Evolutionary conservation across 192 early-diverging fungal species (phyloP).

Genomic region (Coemansia sp.): DNA sequence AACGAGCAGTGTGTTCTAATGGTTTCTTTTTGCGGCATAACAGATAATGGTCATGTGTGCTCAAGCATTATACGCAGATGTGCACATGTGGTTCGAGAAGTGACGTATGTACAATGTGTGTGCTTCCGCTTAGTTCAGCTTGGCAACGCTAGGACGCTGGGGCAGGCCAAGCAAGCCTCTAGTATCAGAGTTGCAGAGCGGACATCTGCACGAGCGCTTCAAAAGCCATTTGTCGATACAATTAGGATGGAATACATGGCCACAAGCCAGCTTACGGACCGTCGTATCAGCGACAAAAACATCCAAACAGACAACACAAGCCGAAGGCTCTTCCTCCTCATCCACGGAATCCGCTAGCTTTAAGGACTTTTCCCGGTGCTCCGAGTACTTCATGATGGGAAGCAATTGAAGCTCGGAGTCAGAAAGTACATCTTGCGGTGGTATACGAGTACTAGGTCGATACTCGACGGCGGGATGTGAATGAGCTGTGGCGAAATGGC

Average conservation of each 20-base stretch:
- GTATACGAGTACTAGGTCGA: background rate
- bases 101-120: constrained; percentile 9
- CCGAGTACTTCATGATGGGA: constrained; percentile 8
- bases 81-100: background rate
- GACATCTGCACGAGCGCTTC: constrained; percentile 44
- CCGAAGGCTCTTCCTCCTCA: background rate
- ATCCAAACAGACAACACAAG: constrained; percentile 46
- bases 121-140: constrained; percentile 10
- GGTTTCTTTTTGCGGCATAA: background rate
- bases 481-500: background rate
- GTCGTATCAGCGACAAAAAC: constrained; percentile 8
- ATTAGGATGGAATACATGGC: constrained; percentile 35
- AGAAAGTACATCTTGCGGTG: constrained; percentile 16
- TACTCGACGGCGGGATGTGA: constrained; percentile 10
- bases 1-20: background rate
- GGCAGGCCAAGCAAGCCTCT: constrained; percentile 23
- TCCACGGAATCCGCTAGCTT: constrained; percentile 1
- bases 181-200: constrained; percentile 44
- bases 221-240: constrained; percentile 52
- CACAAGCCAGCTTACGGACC: constrained; percentile 42
- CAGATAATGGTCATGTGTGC: constrained; percentile 1
- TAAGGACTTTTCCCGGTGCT: constrained; percentile 1
- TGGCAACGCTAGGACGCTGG: constrained; percentile 24
- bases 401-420: constrained; percentile 19
- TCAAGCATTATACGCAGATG: background rate